phyloP scores from a whole-genome alignment of 2,329 filamentous ascomycete species.

The Mollisia scopiformis region DNA sequence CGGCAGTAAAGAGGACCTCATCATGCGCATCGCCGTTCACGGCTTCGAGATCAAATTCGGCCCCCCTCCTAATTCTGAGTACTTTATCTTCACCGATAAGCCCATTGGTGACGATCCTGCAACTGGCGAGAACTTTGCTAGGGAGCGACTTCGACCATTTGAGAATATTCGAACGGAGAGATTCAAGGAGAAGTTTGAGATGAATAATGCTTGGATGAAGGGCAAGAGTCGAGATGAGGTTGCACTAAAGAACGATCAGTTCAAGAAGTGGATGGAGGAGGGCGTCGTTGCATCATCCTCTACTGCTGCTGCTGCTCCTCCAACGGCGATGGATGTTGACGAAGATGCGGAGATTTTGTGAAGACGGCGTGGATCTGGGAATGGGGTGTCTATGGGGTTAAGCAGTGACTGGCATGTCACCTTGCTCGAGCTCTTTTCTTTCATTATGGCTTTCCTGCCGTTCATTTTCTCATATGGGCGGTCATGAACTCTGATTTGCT shows the following conservation, averaged over 20 bases:
- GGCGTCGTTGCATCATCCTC: conserved; percentile 14
- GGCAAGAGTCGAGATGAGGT: conserved; percentile 52
- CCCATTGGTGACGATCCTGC: conserved; percentile 41
- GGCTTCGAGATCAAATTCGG: conserved; percentile 80
- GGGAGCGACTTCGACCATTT: conserved; percentile 39
- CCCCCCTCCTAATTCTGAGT: conserved; percentile 66
- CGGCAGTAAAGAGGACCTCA: conserved; percentile 65
- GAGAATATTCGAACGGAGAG: conserved; percentile 42
- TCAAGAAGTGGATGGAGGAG: conserved; percentile 49
- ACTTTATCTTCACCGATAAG: conserved; percentile 60
- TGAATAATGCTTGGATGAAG: conserved; percentile 54
- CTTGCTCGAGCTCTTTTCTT: too few relatives aligned
- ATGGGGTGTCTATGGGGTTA: not conserved
- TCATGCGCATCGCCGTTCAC: conserved; percentile 75
- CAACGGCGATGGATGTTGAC: not conserved
- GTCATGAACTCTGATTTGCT: too few relatives aligned
- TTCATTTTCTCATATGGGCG: too few relatives aligned
- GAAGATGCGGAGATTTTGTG: not conserved
- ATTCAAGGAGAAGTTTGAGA: conserved; percentile 55
- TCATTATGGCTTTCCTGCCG: too few relatives aligned
- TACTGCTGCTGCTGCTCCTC: not conserved
- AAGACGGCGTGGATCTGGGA: not conserved
- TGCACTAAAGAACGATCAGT: conserved; percentile 48
- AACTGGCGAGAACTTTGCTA: conserved; percentile 30
- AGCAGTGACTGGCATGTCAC: not conserved